phyloP scores from a whole-genome alignment of 495 filamentous ascomycete species.

The Aspergillus hancockii region DNA sequence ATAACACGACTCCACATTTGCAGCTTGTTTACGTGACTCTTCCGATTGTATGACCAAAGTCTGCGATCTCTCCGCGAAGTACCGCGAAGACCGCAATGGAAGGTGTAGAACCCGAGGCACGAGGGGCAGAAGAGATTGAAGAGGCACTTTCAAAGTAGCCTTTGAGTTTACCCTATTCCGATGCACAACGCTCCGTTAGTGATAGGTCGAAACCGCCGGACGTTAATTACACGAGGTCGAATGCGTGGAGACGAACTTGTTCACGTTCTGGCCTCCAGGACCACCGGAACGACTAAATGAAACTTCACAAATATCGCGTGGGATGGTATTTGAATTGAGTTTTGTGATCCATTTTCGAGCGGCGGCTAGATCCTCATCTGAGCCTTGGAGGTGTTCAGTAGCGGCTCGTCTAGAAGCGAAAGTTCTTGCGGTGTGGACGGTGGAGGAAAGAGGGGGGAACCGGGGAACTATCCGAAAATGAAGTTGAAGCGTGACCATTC shows the following conservation, averaged over 20 bases:
- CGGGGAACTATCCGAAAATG: slow-evolving; percentile 9
- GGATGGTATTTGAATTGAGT: slow-evolving; percentile 64
- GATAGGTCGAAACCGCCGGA: background rate
- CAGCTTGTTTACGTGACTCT: slow-evolving; percentile 61
- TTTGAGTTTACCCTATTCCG: slow-evolving; percentile 81
- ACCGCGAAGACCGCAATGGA: slow-evolving; percentile 64
- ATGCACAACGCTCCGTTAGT: background rate
- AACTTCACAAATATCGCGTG: slow-evolving; percentile 62
- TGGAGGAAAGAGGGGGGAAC: slow-evolving; percentile 8
- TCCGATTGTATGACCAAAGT: slow-evolving; percentile 69
- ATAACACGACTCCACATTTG: slow-evolving; percentile 67
- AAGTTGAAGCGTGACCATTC: slow-evolving; percentile 4
- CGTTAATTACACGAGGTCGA: background rate
- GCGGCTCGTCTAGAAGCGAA: slow-evolving; percentile 24
- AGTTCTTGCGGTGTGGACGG: slow-evolving; percentile 17
- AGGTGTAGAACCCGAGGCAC: slow-evolving; percentile 70
- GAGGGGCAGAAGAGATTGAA: slow-evolving; percentile 56
- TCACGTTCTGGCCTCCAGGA: slow-evolving; percentile 93
- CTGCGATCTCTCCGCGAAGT: slow-evolving; percentile 64
- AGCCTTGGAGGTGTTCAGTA: slow-evolving; percentile 29
- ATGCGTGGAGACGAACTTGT: slow-evolving; percentile 67
- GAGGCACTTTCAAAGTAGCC: slow-evolving; percentile 70
- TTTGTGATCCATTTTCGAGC: slow-evolving; percentile 75
- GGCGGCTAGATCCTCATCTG: slow-evolving; percentile 59
- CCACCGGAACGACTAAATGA: slow-evolving; percentile 86